Conservation (phyloP, 2,329 filamentous ascomycete genomes). For the Ampelomyces quisqualis region DNA sequence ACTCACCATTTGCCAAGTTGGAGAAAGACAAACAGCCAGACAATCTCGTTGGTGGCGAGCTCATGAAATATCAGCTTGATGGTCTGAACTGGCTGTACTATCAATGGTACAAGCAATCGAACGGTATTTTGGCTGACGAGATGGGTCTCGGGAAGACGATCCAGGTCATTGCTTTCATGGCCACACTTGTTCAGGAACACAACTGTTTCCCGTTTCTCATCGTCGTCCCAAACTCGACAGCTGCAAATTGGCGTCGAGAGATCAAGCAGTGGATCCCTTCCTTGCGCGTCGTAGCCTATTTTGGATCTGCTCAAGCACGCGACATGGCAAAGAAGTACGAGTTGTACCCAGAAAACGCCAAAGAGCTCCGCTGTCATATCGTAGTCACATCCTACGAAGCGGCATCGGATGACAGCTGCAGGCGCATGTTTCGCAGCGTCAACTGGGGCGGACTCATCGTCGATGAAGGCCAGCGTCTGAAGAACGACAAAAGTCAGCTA, state of each 20-base stretch:
- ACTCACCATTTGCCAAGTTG: constrained; percentile 64
- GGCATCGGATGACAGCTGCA: constrained; percentile 70
- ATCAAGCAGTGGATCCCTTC: constrained; percentile 90
- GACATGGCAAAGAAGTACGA: constrained; percentile 79
- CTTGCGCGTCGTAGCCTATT: constrained; percentile 87
- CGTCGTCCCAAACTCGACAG: constrained; percentile 92
- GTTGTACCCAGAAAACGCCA: constrained; percentile 68
- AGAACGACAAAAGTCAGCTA: constrained; percentile 84
- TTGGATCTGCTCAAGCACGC: constrained; percentile 73
- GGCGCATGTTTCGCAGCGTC: constrained; percentile 65
- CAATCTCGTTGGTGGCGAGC: constrained; percentile 70
- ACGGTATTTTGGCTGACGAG: constrained; percentile 91
- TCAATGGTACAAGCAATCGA: constrained; percentile 79
- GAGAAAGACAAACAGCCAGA: constrained; percentile 72
- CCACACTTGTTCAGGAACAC: constrained; percentile 62
- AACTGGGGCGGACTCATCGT: constrained; percentile 88
- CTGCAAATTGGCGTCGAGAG: constrained; percentile 95
- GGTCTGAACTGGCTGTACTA: constrained; percentile 94
- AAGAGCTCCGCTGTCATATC: constrained; percentile 79
- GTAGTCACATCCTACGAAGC: constrained; percentile 96
- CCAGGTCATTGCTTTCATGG: constrained; percentile 81
- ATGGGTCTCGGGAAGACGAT: constrained; percentile 99
- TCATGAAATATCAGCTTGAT: constrained; percentile 93
- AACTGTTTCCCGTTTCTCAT: constrained; percentile 89
- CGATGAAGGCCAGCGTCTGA: constrained; percentile 92